A percentile compares a stretch with the other conserved stretches of the same genome.
Conservation (phyloP, 148 eudicot genomes). For the Fagopyrum esculentum region DNA sequence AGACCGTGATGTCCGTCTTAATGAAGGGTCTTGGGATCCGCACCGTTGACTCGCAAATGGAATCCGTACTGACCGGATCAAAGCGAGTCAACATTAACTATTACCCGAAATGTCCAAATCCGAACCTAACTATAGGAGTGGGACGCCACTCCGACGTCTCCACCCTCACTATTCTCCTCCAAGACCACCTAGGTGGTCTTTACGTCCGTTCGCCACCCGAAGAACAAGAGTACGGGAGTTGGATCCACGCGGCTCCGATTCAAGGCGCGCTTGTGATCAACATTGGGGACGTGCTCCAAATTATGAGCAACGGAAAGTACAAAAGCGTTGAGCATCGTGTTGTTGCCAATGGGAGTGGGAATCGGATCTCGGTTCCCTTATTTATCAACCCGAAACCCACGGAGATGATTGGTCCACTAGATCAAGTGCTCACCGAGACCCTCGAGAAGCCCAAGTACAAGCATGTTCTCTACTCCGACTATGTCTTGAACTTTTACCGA, state of each 20-base stretch:
- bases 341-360: constrained; percentile 28
- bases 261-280: constrained; percentile 46
- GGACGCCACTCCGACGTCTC: constrained; percentile 28
- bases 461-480: constrained; percentile 39
- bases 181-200: constrained; percentile 24
- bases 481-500: constrained; percentile 35
- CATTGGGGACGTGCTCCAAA: constrained; percentile 47
- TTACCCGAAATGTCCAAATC: constrained; percentile 25
- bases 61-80: neutral
- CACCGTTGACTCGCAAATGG: neutral
- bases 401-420: constrained; percentile 33
- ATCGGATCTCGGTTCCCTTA: constrained; percentile 39
- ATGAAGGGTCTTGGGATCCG: neutral
- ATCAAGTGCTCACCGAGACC: constrained; percentile 21
- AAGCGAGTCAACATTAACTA: constrained; percentile 15
- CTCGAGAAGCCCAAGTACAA: constrained; percentile 45
- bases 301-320: constrained; percentile 61
- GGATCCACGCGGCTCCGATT: constrained; percentile 39
- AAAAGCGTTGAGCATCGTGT: constrained; percentile 51
- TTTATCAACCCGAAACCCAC: constrained; percentile 39
- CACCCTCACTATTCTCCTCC: constrained; percentile 24
- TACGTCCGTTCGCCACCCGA: neutral
- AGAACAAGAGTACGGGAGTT: constrained; percentile 14
- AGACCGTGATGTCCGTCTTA: neutral
- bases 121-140: constrained; percentile 24